Conservation (phyloP, 1,284 basidiomycete species). For the Peniophora sp. region DNA sequence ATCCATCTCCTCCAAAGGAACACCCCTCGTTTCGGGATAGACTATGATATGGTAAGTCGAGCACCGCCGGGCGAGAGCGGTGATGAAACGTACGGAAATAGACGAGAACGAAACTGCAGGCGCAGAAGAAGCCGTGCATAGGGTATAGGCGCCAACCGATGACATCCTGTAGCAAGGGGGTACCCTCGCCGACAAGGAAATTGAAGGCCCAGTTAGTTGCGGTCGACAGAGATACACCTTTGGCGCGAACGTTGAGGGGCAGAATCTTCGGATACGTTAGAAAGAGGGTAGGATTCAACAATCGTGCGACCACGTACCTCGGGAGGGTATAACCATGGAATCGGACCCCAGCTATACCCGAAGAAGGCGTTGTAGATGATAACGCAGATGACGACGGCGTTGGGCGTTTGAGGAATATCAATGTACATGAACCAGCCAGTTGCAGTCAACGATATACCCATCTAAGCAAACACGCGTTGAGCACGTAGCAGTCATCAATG, state of each 20-base stretch:
- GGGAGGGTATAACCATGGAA: background rate
- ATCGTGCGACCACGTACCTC: background rate
- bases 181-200: conserved; percentile 84
- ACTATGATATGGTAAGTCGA: conserved; percentile 39
- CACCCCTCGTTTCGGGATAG: conserved; percentile 77
- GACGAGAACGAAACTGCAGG: conserved; percentile 79
- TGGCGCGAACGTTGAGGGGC: conserved; percentile 84
- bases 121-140: conserved; percentile 94
- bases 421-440: conserved; percentile 94
- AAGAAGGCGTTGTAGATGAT: conserved; percentile 94
- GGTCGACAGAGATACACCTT: conserved; percentile 91
- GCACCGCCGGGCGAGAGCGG: conserved; percentile 1
- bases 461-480: conserved; percentile 32
- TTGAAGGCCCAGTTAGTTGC: conserved; percentile 85
- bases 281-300: conserved; percentile 3
- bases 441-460: conserved; percentile 70
- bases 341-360: conserved; percentile 57
- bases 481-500: background rate
- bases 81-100: conserved; percentile 56
- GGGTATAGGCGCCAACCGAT: conserved; percentile 94
- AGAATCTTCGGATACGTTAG: conserved; percentile 90
- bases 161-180: conserved; percentile 82
- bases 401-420: conserved; percentile 78
- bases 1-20: conserved; percentile 80
- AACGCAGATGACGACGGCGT: conserved; percentile 87